Conservation (phyloP, 2,329 filamentous ascomycete species). For the Metarhizium sp. region DNA sequence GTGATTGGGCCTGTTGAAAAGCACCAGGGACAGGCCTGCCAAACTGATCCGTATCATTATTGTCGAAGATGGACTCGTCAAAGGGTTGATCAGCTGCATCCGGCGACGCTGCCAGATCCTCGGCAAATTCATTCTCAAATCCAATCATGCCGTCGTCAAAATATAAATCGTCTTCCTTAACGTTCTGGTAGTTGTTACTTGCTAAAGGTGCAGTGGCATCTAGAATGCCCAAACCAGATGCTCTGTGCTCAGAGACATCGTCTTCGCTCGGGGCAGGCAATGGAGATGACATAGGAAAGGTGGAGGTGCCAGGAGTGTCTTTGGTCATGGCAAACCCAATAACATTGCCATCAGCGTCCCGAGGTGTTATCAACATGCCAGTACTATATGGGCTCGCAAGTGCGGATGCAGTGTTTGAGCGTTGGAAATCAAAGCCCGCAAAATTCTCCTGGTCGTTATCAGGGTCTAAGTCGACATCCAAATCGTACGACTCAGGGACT, state of each 20-base stretch:
- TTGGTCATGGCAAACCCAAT: conserved; percentile 49
- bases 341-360: conserved; percentile 42
- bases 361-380: conserved; percentile 40
- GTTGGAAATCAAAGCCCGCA: conserved; percentile 48
- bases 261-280: not conserved
- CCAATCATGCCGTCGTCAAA: conserved; percentile 55
- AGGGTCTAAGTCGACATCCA: conserved; percentile 29
- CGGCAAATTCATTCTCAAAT: conserved; percentile 36
- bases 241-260: conserved; percentile 7
- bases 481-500: conserved; percentile 17
- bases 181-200: conserved; percentile 5
- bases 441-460: conserved; percentile 53
- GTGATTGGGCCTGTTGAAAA: conserved; percentile 43
- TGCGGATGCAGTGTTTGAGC: conserved; percentile 41
- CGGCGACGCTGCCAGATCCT: conserved; percentile 28
- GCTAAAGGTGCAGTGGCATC: conserved; percentile 17
- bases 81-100: conserved; percentile 48
- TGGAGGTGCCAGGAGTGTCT: conserved; percentile 26
- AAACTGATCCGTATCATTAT: conserved; percentile 53
- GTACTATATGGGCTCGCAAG: conserved; percentile 40
- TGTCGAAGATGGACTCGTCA: conserved; percentile 66
- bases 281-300: conserved; percentile 6
- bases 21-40: conserved; percentile 50
- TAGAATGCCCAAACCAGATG: conserved; percentile 35
- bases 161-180: conserved; percentile 53